phyloP scores from a whole-genome alignment of 352 stramenopile genomes.

The Pythium pyrilobum region DNA sequence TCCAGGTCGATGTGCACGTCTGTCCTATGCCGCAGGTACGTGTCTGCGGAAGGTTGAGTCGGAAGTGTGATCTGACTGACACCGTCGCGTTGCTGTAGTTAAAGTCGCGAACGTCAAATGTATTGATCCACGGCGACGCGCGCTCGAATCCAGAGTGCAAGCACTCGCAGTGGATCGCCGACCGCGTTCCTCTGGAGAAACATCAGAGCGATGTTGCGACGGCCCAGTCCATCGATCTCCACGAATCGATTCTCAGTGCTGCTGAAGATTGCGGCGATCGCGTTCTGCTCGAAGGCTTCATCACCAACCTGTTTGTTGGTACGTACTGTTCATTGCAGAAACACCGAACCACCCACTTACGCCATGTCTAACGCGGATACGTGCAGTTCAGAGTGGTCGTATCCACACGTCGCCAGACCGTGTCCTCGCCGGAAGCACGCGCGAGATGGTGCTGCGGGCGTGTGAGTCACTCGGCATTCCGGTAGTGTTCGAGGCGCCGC shows the following conservation, averaged over 20 bases:
- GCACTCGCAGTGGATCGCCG: slow-evolving; percentile 64
- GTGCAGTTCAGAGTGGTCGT: slow-evolving; percentile 30
- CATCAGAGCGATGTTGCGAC: slow-evolving; percentile 21
- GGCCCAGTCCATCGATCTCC: slow-evolving; percentile 21
- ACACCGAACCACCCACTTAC: no score
- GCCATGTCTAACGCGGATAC: no score
- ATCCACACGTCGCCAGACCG: slow-evolving; percentile 41
- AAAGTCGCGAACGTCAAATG: slow-evolving; percentile 28
- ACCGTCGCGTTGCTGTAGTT: no score
- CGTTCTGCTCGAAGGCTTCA: slow-evolving; percentile 60
- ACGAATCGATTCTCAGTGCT: slow-evolving; percentile 56
- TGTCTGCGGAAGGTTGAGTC: no score
- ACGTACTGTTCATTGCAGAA: slow-evolving; percentile 14
- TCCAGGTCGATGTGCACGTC: slow-evolving; percentile 42
- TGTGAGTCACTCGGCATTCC: slow-evolving; percentile 54
- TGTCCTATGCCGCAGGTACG: slow-evolving; percentile 44
- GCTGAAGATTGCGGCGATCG: slow-evolving; percentile 2
- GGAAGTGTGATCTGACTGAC: no score
- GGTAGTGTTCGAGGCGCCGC: slow-evolving; percentile 45
- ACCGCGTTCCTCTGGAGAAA: slow-evolving; percentile 45
- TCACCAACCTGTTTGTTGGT: slow-evolving; percentile 82
- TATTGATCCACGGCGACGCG: slow-evolving; percentile 45
- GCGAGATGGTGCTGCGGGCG: slow-evolving; percentile 52
- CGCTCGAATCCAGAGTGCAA: slow-evolving; percentile 51
- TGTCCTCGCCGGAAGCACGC: slow-evolving; percentile 56